Base-by-base conservation (phyloP, 805 yeast species). In the Maudiozyma saulgeensis region DNA sequence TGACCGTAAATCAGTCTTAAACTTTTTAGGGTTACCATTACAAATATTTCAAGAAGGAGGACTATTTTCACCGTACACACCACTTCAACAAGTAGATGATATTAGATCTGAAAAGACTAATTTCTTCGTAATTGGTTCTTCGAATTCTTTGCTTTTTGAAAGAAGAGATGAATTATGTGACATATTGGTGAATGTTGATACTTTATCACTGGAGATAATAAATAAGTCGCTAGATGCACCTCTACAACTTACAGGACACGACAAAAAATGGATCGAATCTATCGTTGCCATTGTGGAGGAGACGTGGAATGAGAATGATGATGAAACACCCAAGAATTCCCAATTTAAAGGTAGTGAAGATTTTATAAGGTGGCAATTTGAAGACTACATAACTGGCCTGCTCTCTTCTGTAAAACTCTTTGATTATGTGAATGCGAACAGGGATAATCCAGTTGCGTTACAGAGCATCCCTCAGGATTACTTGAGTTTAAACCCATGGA, bases 61-160 rank as follows among this genome's bases (percentile, higher is more conserved):
- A 1, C 75, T 91, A 51, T 90, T 95, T 74, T 83, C 84, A 56
- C 98, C 99, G 1, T 93, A 91, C 67, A 75, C 90, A n/a, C 95
- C 98, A 0, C 70, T 93, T 49, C 99, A 91, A 64, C 98, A 91
- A 61, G 70, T 91, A 49, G 85, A 84, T 47, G 89, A 85, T 56
- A 71, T 93, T 47, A 72, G 71, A 32, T 74, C 76, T 19, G 69
- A 71, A 1, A 76, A 74, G 46, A 76, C 90, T 0, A 69, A 75
- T 35, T 80, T 81, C 61, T 93, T 80, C 56, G 69, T 87, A 61
- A 77, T 87, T 45, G 99, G 99, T 0, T 82, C 95, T 41, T 89
- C 97, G 4, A 93, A 93, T 67, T 81, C 90, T 40, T 70, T 93
- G 39, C 71, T 93, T 41, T 68, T 85, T 43, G 83, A 82, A 58